phyloP scores from a whole-genome alignment of 345 rosid species.

The Melaleuca quinquenervia region DNA sequence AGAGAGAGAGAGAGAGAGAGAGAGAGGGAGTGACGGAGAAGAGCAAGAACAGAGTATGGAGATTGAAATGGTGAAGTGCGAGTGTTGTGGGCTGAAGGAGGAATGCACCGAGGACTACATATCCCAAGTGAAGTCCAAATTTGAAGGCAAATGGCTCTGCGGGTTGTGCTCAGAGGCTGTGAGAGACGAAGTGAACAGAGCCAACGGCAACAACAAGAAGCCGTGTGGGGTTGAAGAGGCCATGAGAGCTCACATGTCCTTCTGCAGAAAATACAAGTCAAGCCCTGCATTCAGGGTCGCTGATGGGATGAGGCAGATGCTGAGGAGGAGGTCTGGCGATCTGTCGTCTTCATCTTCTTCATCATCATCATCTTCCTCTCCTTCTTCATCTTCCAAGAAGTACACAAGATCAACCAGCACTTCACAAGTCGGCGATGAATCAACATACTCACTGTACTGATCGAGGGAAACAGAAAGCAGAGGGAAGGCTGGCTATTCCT shows the following conservation, averaged over 20 bases:
- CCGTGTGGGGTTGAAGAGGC: conserved; percentile 61
- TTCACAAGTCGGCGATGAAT: background rate
- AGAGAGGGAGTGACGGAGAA: background rate
- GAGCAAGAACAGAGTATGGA: conserved; percentile 30
- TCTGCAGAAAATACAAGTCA: conserved; percentile 76
- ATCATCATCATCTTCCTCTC: background rate
- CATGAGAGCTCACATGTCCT: conserved; percentile 78
- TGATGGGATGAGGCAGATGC: conserved; percentile 94
- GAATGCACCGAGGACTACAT: conserved; percentile 89
- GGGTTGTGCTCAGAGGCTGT: conserved; percentile 97
- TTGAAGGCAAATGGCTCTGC: conserved; percentile 90
- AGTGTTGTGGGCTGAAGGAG: conserved; percentile 85
- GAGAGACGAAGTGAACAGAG: conserved; percentile 53
- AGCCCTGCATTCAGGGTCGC: conserved; percentile 90
- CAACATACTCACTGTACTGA: conserved; percentile 18
- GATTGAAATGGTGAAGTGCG: conserved; percentile 75
- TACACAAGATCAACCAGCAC: conserved; percentile 55
- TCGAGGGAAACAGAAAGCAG: background rate
- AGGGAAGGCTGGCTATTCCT: background rate
- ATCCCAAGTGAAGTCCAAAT: conserved; percentile 54
- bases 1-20: background rate
- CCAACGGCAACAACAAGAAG: conserved; percentile 12
- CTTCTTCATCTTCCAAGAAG: conserved; percentile 51
- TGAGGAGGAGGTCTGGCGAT: conserved; percentile 71
- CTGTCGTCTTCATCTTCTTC: conserved; percentile 25